A percentile compares a stretch with the other conserved stretches of the same genome.
These are phyloP conservation scores for Leucaena leucocephala DNA, from an alignment of 306 rosid species.

Conservation along the genomic window DNA sequence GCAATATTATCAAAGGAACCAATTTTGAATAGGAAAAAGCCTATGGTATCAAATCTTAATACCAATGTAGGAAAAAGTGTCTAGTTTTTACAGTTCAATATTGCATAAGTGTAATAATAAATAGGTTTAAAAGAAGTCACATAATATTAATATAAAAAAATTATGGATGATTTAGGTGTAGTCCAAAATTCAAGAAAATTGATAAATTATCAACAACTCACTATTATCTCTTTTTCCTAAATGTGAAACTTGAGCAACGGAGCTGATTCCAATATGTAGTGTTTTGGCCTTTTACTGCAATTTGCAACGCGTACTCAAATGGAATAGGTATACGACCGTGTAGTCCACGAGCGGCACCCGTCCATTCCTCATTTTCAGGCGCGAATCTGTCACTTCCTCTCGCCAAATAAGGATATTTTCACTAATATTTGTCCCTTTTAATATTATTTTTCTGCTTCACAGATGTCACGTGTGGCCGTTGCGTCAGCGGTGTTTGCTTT, in stretches of 20 bases:
- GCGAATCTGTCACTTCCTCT: background rate
- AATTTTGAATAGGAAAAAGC: too few relatives aligned
- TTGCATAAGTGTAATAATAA: constrained; percentile 22
- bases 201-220: background rate
- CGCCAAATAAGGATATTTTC: background rate
- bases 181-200: background rate
- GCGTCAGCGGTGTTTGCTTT: background rate
- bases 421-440: background rate
- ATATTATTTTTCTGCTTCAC: background rate
- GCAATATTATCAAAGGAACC: background rate
- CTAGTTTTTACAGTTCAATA: too few relatives aligned
- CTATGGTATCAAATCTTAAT: too few relatives aligned
- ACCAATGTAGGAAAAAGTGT: too few relatives aligned
- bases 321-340: background rate
- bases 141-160: background rate
- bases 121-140: too few relatives aligned
- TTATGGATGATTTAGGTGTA: background rate
- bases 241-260: background rate
- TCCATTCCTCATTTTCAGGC: background rate
- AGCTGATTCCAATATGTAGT: background rate
- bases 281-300: background rate
- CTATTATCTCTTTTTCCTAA: background rate
- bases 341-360: background rate
- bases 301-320: background rate
- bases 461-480: background rate